These are phyloP conservation scores for Harrya chromipes DNA, from an alignment of 768 basidiomycete genomes.

Conservation along the genomic window DNA sequence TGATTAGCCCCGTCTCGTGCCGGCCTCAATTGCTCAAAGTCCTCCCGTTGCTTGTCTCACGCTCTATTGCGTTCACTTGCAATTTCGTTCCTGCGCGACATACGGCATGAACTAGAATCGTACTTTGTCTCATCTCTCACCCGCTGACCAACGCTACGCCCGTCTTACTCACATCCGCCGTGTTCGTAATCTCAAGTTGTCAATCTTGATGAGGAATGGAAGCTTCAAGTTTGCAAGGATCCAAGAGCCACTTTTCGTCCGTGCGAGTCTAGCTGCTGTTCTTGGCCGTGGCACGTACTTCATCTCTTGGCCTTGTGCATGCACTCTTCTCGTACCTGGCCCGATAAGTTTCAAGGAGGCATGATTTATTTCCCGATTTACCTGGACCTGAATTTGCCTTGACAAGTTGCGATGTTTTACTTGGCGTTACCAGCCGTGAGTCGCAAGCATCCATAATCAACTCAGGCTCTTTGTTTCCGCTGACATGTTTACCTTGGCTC, in stretches of 20 bases:
- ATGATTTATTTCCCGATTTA: no score
- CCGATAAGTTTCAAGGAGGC: not conserved
- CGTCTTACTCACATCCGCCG: not conserved
- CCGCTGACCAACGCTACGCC: not conserved
- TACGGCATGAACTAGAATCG: not conserved
- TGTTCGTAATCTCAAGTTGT: not conserved
- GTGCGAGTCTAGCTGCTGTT: no score
- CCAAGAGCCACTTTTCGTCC: conserved; percentile 10
- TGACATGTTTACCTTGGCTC: no score
- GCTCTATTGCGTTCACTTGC: not conserved
- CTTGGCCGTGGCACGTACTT: not conserved
- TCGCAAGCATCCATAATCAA: no score
- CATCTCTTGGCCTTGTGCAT: conserved; percentile 2
- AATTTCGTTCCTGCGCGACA: not conserved
- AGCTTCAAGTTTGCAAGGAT: not conserved
- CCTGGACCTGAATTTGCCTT: no score
- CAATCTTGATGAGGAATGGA: conserved; percentile 9
- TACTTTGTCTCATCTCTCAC: not conserved
- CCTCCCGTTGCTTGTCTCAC: not conserved
- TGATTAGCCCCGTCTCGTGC: not conserved
- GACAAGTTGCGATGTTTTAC: not conserved
- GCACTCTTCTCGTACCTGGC: not conserved
- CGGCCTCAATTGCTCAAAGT: not conserved
- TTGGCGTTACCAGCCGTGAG: not conserved
- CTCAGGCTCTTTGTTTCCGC: no score